Conservation (phyloP, 257 asterid species). For the Echites panduratus region DNA sequence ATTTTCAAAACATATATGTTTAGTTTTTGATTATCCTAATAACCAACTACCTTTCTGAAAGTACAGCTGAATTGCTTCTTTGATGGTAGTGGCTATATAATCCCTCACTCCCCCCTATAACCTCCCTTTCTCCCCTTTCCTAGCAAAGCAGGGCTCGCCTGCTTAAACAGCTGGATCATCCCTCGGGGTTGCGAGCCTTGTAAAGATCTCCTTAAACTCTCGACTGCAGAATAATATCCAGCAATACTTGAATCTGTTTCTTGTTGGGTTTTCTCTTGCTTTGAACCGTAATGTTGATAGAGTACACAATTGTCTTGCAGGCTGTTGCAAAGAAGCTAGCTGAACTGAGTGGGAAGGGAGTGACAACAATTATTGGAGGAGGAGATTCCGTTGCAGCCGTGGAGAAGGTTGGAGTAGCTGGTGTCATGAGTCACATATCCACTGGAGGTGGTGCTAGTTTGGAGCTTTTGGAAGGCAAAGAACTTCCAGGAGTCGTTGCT, state of each 20-base stretch:
- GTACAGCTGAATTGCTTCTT: neutral
- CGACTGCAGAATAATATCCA: neutral
- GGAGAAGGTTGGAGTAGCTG: constrained; percentile 85
- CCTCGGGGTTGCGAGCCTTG: neutral
- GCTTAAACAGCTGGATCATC: neutral
- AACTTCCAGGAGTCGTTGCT: constrained; percentile 81
- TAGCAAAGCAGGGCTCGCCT: neutral
- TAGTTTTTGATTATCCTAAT: neutral
- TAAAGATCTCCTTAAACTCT: too few species aligned
- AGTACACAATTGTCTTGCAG: constrained; percentile 28
- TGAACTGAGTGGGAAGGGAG: constrained; percentile 74
- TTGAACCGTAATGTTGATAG: constrained; percentile 4
- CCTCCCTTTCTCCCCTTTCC: too few species aligned
- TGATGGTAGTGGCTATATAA: too few species aligned
- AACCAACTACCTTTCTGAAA: neutral
- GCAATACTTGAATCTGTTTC: neutral
- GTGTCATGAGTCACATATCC: constrained; percentile 87
- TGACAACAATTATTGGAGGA: constrained; percentile 83
- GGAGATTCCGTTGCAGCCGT: constrained; percentile 95
- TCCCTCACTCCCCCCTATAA: too few species aligned
- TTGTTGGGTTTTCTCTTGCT: neutral
- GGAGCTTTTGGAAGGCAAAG: constrained; percentile 88
- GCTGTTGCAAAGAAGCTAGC: constrained; percentile 77
- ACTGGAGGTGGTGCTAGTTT: constrained; percentile 96
- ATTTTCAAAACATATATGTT: neutral